Evolutionary conservation across 805 yeast genomes (phyloP), one percentile per base, ranked within the genome.

Genomic region (Pichia rugopelliculosa): DNA sequence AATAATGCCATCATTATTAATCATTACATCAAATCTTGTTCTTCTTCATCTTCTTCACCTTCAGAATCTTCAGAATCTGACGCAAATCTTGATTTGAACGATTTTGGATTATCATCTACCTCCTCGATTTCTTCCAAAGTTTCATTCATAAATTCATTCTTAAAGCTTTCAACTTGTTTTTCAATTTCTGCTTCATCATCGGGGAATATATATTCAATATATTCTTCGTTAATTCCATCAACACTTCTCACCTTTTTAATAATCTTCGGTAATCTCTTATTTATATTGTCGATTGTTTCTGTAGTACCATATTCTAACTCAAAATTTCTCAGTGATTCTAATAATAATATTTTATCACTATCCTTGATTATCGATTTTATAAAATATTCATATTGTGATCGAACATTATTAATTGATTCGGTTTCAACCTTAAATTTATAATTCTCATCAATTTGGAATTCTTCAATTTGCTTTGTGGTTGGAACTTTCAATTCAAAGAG

Each of bases 401-500:
- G 69, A 0, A 86, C 73, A 2, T 73, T 72, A 0, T 59, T 56
- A 36, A 69, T 68, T 3, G 56, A 26, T 1, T 15, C 56, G 36
- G 67, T 74, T 3, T 74, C 78, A n/a, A 45, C 22, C 1, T 74
- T 71, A 1, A 83, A 64, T 18, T 33, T 41, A 15, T 12, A 20
- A 23, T 30, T 18, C 15, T 41, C 48, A 10, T 21, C 24, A 0
- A 27, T 43, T 41, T 58, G 55, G 49, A 70, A 71, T 21, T 61
- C 60, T 17, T 56, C 57, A n/a, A 79, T 50, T 53, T 81, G 85
- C 20, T 66, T 69, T 0, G 71, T 70, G 1, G 81, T 72, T 8
- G 88, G 88, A 0, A 81, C 72, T 0, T 82, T 69, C 3, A 84
- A 68, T 60, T 87, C 96, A 61, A 85, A 84, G 53, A 79, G 64